Conservation (phyloP, 805 yeast genomes). For the Ogataea thermomethanolica region DNA sequence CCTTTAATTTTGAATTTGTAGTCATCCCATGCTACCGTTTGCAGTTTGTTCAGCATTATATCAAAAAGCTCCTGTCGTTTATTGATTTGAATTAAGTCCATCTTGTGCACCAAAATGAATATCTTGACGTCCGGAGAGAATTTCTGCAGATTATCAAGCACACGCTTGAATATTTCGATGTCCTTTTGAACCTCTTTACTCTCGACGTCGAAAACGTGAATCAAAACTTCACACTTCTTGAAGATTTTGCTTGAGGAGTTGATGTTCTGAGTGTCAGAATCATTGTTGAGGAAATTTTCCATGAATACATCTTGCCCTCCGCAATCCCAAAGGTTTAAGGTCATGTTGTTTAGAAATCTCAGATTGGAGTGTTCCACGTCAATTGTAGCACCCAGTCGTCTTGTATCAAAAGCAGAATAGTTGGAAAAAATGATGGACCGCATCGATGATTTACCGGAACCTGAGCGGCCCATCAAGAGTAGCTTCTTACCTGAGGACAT, state of each 20-base stretch:
- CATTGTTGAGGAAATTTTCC: constrained; percentile 68
- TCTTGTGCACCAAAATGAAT: constrained; percentile 88
- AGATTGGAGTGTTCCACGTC: constrained; percentile 98
- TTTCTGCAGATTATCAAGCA: constrained; percentile 74
- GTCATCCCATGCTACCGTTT: constrained; percentile 62
- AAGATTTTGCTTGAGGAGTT: constrained; percentile 83
- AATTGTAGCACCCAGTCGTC: constrained; percentile 93
- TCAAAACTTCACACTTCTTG: constrained; percentile 91
- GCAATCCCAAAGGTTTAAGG: constrained; percentile 95
- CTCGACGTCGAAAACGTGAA: constrained; percentile 95
- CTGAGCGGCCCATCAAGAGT: constrained; percentile 83
- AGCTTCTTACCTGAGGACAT: constrained; percentile 51
- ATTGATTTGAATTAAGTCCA: constrained; percentile 90
- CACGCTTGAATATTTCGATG: constrained; percentile 83
- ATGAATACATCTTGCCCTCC: constrained; percentile 97
- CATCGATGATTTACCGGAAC: constrained; percentile 98
- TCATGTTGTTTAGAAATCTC: constrained; percentile 91
- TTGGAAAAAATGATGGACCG: constrained; percentile 92
- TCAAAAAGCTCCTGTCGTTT: constrained; percentile 79
- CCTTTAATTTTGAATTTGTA: constrained; percentile 66
- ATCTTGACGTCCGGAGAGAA: constrained; percentile 89
- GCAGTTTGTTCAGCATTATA: constrained; percentile 79
- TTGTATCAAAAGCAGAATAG: constrained; percentile 94
- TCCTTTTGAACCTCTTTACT: constrained; percentile 89
- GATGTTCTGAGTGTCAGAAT: constrained; percentile 37